Evolutionary conservation across 2,329 filamentous ascomycete genomes (phyloP).

Genomic region (Esteya vermicola): DNA sequence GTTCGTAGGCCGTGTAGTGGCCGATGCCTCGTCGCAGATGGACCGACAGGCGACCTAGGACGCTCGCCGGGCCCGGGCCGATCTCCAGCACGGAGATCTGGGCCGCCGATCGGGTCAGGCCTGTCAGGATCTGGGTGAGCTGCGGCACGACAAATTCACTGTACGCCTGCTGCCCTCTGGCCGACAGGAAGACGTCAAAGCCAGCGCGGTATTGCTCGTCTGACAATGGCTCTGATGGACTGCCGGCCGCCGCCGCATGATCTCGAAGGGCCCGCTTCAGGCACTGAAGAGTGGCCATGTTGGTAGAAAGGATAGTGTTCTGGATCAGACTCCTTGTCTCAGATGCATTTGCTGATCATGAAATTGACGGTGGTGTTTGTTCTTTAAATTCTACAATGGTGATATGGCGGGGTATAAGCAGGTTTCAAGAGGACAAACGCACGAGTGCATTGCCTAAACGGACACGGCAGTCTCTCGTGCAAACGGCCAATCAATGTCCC

Average conservation of each 20-base stretch:
- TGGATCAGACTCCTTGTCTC: too few relatives aligned
- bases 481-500: too few relatives aligned
- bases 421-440: too few relatives aligned
- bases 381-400: too few relatives aligned
- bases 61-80: conserved; percentile 40
- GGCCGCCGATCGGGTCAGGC: conserved; percentile 22
- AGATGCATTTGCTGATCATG: too few relatives aligned
- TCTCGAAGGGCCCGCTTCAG: background rate
- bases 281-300: background rate
- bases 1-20: conserved; percentile 40
- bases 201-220: conserved; percentile 28
- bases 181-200: conserved; percentile 26
- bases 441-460: too few relatives aligned
- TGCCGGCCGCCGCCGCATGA: too few relatives aligned
- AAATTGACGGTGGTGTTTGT: too few relatives aligned
- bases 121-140: conserved; percentile 24
- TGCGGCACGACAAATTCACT: conserved; percentile 37
- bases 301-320: conserved; percentile 1
- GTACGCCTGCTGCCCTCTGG: conserved; percentile 24
- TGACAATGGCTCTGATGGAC: background rate
- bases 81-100: conserved; percentile 42
- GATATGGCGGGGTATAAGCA: too few relatives aligned
- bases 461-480: too few relatives aligned
- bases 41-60: conserved; percentile 34
- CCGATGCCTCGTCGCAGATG: conserved; percentile 26